Evolutionary conservation across 352 stramenopile genomes (phyloP).

Genomic region (Phytopythium ostracodes): DNA sequence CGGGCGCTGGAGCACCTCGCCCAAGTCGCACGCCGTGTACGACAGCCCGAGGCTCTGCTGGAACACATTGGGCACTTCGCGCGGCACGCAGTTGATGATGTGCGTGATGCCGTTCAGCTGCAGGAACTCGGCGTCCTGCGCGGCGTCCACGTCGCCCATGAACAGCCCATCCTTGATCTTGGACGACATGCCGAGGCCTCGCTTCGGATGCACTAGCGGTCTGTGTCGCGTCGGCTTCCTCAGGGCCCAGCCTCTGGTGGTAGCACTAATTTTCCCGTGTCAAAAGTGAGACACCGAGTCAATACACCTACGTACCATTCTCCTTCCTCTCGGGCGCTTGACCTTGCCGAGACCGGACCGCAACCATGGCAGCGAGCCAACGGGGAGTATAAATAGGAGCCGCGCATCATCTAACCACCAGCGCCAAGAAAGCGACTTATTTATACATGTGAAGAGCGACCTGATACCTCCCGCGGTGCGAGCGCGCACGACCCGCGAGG

Average conservation of each 20-base stretch:
- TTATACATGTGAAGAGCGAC: constrained; percentile 1
- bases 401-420: background rate
- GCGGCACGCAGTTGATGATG: constrained; percentile 90
- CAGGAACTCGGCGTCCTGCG: constrained; percentile 91
- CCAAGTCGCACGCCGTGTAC: constrained; percentile 74
- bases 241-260: background rate
- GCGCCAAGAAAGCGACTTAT: background rate
- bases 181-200: constrained; percentile 71
- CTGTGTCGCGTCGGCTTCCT: background rate
- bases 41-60: constrained; percentile 79
- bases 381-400: background rate
- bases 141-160: constrained; percentile 91
- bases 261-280: background rate
- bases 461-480: background rate
- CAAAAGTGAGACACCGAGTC: background rate
- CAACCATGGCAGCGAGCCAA: background rate
- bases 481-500: background rate
- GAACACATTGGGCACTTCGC: constrained; percentile 90
- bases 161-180: constrained; percentile 94
- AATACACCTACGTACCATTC: background rate
- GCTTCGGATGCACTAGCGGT: background rate
- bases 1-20: constrained; percentile 55
- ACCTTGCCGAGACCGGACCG: background rate
- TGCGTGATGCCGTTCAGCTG: constrained; percentile 91
- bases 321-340: background rate